A percentile compares a stretch with the other conserved stretches of the same genome.
phyloP scores from a whole-genome alignment of 2,329 filamentous ascomycete genomes.

The Fusarium sp. region DNA sequence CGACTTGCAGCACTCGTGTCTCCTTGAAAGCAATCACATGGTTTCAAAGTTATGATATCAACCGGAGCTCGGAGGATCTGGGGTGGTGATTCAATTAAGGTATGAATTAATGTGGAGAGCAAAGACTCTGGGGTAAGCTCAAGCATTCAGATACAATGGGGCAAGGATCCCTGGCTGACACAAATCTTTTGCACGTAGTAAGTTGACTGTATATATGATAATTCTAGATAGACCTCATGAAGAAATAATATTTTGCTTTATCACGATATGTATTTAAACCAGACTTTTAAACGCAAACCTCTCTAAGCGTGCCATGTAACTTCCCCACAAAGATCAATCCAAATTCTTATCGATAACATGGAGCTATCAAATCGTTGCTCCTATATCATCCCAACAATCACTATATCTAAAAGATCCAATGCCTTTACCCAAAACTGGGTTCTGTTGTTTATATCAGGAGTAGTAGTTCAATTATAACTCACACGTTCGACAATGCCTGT shows the following conservation, averaged over 20 bases:
- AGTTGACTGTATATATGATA: background rate
- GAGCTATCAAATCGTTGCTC: constrained; percentile 15
- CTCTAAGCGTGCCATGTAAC: background rate
- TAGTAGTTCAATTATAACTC: background rate
- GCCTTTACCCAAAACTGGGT: background rate
- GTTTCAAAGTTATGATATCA: background rate
- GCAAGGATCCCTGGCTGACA: background rate
- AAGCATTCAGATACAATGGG: background rate
- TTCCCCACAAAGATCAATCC: constrained; percentile 18
- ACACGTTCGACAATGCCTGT: constrained; percentile 20
- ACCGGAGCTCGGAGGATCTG: background rate
- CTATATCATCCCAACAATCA: constrained; percentile 5
- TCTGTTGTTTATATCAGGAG: background rate
- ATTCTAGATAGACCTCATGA: background rate
- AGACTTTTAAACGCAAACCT: background rate
- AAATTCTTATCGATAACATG: constrained; percentile 39
- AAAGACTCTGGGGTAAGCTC: constrained; percentile 3
- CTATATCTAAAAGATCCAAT: background rate
- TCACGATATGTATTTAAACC: no score
- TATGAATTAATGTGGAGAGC: background rate
- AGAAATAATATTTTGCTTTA: background rate
- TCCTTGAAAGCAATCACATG: background rate
- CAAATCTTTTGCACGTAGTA: background rate
- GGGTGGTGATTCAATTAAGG: background rate
- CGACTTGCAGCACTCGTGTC: background rate